Conservation (phyloP, 192 early-diverging fungal genomes). For the Obelidium mucronatum region DNA sequence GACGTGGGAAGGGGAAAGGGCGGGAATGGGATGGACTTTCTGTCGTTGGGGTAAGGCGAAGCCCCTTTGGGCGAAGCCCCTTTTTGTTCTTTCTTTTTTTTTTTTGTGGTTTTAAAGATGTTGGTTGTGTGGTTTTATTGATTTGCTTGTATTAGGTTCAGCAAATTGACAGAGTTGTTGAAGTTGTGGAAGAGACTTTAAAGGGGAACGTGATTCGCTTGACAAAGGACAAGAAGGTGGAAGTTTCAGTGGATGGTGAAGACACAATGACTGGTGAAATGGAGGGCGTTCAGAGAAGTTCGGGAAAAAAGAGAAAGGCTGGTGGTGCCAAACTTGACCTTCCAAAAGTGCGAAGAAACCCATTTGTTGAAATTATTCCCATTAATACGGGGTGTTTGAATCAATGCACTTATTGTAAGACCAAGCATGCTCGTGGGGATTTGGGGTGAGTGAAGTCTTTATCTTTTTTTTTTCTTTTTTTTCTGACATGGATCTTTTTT, state of each 20-base stretch:
- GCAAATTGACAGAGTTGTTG: conserved; percentile 67
- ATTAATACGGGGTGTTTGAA: conserved; percentile 69
- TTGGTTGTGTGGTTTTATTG: not conserved
- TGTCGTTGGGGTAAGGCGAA: conserved; percentile 59
- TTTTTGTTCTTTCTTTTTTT: conserved; percentile 25
- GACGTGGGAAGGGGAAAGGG: conserved; percentile 33
- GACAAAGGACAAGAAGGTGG: conserved; percentile 46
- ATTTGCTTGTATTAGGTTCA: conserved; percentile 46
- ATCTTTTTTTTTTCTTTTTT: no score
- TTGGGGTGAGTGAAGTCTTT: conserved; percentile 21
- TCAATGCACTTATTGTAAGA: conserved; percentile 72
- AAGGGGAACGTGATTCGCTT: conserved; percentile 59
- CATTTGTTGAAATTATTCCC: conserved; percentile 66
- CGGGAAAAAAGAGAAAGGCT: conserved; percentile 49
- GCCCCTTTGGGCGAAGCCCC: no score
- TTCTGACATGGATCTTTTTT: conserved; percentile 57
- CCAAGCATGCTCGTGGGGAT: conserved; percentile 43
- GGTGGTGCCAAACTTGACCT: conserved; percentile 62
- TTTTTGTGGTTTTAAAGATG: conserved; percentile 6
- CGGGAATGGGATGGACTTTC: conserved; percentile 53
- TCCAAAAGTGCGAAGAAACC: conserved; percentile 63
- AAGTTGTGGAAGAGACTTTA: conserved; percentile 66
- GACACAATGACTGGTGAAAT: not conserved
- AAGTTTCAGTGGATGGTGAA: conserved; percentile 13
- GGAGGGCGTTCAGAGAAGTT: conserved; percentile 14